Percentiles rank a stretch among this genome's conserved stretches.
Evolutionary conservation across 306 rosid genomes (phyloP).

Genomic region (Pyrus pyrifolia): DNA sequence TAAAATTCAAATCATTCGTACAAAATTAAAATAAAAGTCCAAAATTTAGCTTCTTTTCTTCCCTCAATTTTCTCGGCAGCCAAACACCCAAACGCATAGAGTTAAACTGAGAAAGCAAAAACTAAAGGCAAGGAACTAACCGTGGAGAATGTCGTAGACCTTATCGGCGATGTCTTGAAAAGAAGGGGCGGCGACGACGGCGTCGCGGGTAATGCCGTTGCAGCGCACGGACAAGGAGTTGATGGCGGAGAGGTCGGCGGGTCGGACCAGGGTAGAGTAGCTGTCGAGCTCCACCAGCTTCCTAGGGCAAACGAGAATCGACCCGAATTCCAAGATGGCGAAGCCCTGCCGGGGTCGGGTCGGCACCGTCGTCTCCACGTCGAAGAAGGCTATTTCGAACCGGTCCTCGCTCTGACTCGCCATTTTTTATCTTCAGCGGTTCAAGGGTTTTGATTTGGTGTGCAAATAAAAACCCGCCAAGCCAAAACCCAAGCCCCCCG

Average conservation of each 20-base stretch:
- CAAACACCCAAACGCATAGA: background rate
- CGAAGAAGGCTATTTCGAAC: slow-evolving; percentile 83
- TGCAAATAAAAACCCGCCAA: background rate
- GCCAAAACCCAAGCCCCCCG: background rate
- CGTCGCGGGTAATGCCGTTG: slow-evolving; percentile 67
- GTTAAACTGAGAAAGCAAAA: background rate
- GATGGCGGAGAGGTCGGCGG: slow-evolving; percentile 56
- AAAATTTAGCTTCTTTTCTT: background rate
- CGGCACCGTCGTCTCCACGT: slow-evolving; percentile 84
- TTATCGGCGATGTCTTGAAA: slow-evolving; percentile 53
- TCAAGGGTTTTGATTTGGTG: background rate
- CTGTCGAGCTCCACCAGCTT: slow-evolving; percentile 64
- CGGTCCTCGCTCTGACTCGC: slow-evolving; percentile 55
- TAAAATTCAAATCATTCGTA: background rate
- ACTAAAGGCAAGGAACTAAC: slow-evolving; percentile 14
- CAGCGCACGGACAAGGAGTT: slow-evolving; percentile 61
- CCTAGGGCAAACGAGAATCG: slow-evolving; percentile 83
- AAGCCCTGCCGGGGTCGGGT: slow-evolving; percentile 49
- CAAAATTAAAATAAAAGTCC: background rate
- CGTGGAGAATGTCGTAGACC: slow-evolving; percentile 82
- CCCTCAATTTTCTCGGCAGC: background rate
- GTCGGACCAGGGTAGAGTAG: slow-evolving; percentile 66
- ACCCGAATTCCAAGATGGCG: slow-evolving; percentile 72
- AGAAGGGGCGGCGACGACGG: slow-evolving; percentile 56
- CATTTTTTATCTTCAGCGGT: background rate